phyloP scores from a whole-genome alignment of 805 yeast genomes.

The Maudiozyma turicensis region DNA sequence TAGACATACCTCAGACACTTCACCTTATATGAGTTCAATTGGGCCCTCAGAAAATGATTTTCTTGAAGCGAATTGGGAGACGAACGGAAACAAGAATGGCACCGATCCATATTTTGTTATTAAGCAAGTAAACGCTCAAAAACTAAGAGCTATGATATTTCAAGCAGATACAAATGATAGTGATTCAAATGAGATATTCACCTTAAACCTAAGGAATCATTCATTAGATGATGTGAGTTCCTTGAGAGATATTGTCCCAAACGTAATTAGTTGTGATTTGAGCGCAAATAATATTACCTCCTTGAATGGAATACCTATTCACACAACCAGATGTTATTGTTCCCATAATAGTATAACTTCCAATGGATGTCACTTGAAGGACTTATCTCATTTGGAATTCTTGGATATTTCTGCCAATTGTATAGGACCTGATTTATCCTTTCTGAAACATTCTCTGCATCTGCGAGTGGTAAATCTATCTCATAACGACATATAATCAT shows the following conservation, averaged over 20 bases:
- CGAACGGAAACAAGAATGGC: too few species aligned
- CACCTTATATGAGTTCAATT: not conserved
- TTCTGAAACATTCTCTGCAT: constrained; percentile 9
- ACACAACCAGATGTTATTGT: constrained; percentile 4
- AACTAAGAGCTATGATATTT: not conserved
- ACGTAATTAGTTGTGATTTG: constrained; percentile 11
- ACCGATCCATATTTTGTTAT: too few species aligned
- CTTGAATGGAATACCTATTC: constrained; percentile 16
- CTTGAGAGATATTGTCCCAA: constrained; percentile 17
- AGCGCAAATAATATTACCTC: constrained; percentile 17
- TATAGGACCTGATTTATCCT: constrained; percentile 10
- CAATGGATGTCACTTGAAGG: not conserved
- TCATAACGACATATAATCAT: constrained; percentile 11
- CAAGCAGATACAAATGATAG: not conserved
- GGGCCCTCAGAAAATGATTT: not conserved
- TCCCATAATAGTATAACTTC: constrained; percentile 4
- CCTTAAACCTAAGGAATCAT: not conserved
- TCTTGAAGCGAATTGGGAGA: too few species aligned
- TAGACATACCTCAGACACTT: not conserved
- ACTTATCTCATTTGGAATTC: constrained; percentile 4
- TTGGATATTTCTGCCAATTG: constrained; percentile 12
- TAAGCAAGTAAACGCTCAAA: not conserved
- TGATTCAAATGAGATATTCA: not conserved
- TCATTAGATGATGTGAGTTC: constrained; percentile 12
- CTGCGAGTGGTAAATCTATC: constrained; percentile 17